A percentile compares a stretch with the other conserved stretches of the same genome.
Conservation (phyloP, 495 filamentous ascomycete genomes). For the Hypoxylon fragiforme region DNA sequence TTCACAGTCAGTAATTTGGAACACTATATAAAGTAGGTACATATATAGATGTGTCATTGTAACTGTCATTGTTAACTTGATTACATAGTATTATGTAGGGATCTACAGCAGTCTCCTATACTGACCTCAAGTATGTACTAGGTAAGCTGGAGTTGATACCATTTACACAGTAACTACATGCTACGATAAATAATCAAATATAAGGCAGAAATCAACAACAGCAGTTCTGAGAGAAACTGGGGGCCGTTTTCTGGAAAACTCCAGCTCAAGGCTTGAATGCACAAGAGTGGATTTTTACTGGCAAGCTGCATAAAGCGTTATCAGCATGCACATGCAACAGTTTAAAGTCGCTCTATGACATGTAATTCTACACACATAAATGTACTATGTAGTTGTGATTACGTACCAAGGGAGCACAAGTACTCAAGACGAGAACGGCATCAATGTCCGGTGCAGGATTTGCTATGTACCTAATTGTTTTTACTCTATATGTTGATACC, state of each 20-base stretch:
- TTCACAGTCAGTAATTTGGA: no score
- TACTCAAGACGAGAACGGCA: not conserved
- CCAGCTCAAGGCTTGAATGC: constrained; percentile 25
- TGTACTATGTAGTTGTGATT: constrained; percentile 13
- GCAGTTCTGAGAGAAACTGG: not conserved
- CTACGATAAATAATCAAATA: no score
- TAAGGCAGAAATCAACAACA: no score
- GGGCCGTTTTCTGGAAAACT: constrained; percentile 33
- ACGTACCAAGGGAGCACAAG: constrained; percentile 4
- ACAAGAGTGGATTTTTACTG: constrained; percentile 18
- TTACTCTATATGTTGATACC: no score
- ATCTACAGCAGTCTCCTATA: no score
- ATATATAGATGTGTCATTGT: no score
- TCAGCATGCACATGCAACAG: constrained; percentile 20
- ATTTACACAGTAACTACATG: not conserved
- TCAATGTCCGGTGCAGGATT: not conserved
- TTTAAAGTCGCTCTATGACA: not conserved
- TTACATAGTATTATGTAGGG: no score
- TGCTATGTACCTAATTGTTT: no score
- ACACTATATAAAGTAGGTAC: no score
- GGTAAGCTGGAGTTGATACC: not conserved
- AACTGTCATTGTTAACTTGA: no score
- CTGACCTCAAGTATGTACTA: no score
- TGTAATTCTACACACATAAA: constrained; percentile 10
- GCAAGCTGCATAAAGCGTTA: constrained; percentile 24